Base-by-base conservation (phyloP, 176 grass and related monocot species). In the Carex myosuroides region DNA sequence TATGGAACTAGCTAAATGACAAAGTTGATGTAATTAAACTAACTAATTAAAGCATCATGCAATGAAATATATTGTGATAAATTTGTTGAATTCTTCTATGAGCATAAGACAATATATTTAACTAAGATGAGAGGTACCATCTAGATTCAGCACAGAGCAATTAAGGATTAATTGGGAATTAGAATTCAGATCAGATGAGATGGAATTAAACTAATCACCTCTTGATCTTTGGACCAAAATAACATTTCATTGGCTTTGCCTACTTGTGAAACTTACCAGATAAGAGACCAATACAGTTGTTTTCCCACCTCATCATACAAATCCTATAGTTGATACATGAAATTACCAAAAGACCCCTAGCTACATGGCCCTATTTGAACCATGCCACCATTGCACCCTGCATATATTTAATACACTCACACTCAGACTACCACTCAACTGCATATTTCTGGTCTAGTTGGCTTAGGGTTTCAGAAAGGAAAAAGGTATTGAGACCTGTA, bases 301-400 rank as follows among this genome's bases (percentile, higher is more conserved):
- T 67, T 82, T 61, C 80, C 80, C 64, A 80, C 52, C 63, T 30
- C 18, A 83, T 64, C 80, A 37, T 83, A 52, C 41, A 67, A 81
- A 83, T 61, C 61, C 33, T 66, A 82, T 14, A 32, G 2, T 44
- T 52, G 61, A 9, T 62, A 83, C 3, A 52, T 67, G 35, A 63
- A 67, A 82, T 68, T 67, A 83, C 80, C 62, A 55, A 83, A 68
- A 29, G 3, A 29, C 21, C 61, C 80, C 62, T n/a, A n/a, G n/a
- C n/a, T 83, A 3, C 10, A 2, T 13, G 68, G 20, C 20, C 60
- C 80, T 68, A 83, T 83, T 83, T 83, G 61, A 83, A 83, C 80
- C 80, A 68, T 82, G 64, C 80, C 17, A 29, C 11, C 59, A 20
- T 54, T 65, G 80, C 37, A 83, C 37, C 61, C 21, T 83, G 80